Percentiles rank a stretch among this genome's conserved stretches.
Evolutionary conservation across 108 stramenopile genomes (phyloP).

Genomic region (Nitzschia putrida): DNA sequence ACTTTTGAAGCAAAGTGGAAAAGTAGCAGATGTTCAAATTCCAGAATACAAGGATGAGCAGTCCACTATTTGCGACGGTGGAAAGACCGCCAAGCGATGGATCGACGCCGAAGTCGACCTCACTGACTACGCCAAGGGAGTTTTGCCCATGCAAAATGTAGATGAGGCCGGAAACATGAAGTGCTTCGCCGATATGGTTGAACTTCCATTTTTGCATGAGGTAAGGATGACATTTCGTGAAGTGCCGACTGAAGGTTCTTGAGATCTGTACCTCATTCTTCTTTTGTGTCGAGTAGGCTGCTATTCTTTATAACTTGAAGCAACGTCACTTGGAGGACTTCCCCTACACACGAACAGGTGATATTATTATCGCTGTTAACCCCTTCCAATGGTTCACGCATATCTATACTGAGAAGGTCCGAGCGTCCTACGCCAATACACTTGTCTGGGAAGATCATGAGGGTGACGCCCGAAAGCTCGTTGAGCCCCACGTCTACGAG

Average conservation of each 20-base stretch:
- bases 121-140: slow-evolving; percentile 49
- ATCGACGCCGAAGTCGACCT: slow-evolving; percentile 56
- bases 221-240: slow-evolving; percentile 22
- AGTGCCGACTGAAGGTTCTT: background rate
- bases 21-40: slow-evolving; percentile 51
- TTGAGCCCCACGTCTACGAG: slow-evolving; percentile 84
- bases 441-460: slow-evolving; percentile 59
- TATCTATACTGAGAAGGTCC: slow-evolving; percentile 73
- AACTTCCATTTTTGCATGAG: slow-evolving; percentile 89
- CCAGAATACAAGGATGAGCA: slow-evolving; percentile 46
- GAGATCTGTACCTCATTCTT: background rate
- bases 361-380: slow-evolving; percentile 93
- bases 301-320: slow-evolving; percentile 90
- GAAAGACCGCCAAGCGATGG: slow-evolving; percentile 56
- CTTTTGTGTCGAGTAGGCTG: slow-evolving; percentile 40
- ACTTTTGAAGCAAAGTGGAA: slow-evolving; percentile 30
- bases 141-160: slow-evolving; percentile 78
- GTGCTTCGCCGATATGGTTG: slow-evolving; percentile 79
- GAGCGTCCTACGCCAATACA: slow-evolving; percentile 60
- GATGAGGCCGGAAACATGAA: slow-evolving; percentile 49
- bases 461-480: slow-evolving; percentile 39
- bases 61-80: slow-evolving; percentile 45
- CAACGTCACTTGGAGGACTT: slow-evolving; percentile 65
- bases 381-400: slow-evolving; percentile 89
- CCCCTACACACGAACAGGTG: slow-evolving; percentile 93